These are phyloP conservation scores for Syzygium syzygioides DNA, from an alignment of 441 rosid genomes.

Conservation along the genomic window DNA sequence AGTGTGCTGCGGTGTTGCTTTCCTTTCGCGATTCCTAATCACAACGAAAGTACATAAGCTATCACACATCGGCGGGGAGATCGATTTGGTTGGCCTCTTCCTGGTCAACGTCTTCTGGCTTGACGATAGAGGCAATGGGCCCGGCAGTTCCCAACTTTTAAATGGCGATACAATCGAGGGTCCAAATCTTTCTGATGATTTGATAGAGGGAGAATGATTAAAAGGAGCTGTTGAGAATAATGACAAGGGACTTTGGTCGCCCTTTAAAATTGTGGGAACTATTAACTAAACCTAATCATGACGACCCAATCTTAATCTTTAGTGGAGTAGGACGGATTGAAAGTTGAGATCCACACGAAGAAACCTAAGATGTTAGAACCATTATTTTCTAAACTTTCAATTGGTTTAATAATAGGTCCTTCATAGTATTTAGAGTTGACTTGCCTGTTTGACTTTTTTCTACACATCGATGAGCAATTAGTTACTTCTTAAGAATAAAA, in stretches of 20 bases:
- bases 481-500: neutral
- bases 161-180: neutral
- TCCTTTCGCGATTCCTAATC: neutral
- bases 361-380: neutral
- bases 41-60: neutral
- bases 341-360: neutral
- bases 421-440: neutral
- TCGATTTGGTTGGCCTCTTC: neutral
- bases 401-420: neutral
- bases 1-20: neutral
- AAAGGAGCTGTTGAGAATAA: neutral
- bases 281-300: rapidly evolving
- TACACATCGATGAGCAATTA: neutral
- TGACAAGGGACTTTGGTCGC: neutral
- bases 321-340: neutral
- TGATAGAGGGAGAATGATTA: neutral
- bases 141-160: neutral
- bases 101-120: neutral
- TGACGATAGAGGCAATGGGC: neutral
- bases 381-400: neutral
- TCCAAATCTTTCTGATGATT: neutral
- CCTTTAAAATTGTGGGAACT: neutral
- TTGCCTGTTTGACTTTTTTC: neutral
- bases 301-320: neutral
- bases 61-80: neutral